Evolutionary conservation across 1,139 yeast species (phyloP).

Genomic region (Yarrowia galli): DNA sequence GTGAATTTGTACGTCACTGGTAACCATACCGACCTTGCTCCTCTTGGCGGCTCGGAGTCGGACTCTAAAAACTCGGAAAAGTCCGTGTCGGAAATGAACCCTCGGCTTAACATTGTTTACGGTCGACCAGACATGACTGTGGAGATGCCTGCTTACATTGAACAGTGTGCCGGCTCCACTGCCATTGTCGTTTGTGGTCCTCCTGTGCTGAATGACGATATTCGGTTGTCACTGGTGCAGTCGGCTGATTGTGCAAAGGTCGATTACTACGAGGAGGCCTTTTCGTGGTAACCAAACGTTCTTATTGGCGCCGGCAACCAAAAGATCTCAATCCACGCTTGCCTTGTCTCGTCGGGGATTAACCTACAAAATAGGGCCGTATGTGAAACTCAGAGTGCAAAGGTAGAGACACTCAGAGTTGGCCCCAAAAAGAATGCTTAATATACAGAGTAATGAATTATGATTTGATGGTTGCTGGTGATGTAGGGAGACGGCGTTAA

Average conservation of each 20-base stretch:
- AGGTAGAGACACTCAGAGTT: background rate
- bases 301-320: constrained; percentile 9
- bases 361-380: constrained; percentile 33
- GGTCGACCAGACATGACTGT: constrained; percentile 44
- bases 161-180: constrained; percentile 47
- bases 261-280: constrained; percentile 56
- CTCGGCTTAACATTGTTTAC: constrained; percentile 21
- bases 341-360: background rate
- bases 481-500: no score
- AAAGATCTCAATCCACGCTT: background rate
- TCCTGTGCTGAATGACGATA: constrained; percentile 52
- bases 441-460: background rate
- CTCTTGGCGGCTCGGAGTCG: constrained; percentile 12
- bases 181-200: constrained; percentile 58
- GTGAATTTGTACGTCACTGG: constrained; percentile 25
- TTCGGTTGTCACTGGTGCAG: constrained; percentile 50
- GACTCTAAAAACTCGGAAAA: constrained; percentile 15
- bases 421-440: constrained; percentile 5
- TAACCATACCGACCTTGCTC: background rate
- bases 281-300: constrained; percentile 49
- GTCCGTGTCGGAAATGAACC: background rate
- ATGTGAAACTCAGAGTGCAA: background rate
- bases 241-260: constrained; percentile 49
- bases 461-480: background rate
- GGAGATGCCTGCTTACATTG: constrained; percentile 45